Evolutionary conservation across 2,329 filamentous ascomycete species (phyloP).

Genomic region (Trichoderma koningiopsis): DNA sequence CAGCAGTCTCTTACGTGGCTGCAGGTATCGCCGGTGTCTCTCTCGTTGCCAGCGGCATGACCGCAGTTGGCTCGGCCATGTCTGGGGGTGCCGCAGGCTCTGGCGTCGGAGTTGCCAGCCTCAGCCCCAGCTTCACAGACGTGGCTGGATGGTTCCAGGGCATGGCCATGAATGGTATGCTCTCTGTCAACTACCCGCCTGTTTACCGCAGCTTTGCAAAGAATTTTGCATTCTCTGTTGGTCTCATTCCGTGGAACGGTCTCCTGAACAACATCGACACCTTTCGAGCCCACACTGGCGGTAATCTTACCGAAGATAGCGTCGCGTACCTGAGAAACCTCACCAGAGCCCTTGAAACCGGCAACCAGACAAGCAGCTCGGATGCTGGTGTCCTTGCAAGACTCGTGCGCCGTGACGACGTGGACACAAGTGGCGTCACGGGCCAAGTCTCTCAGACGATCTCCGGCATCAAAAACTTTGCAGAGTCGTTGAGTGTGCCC

Average conservation of each 20-base stretch:
- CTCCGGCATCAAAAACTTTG: conserved; percentile 77
- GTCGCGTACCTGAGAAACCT: conserved; percentile 73
- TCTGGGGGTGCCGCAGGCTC: conserved; percentile 49
- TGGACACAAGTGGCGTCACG: conserved; percentile 42
- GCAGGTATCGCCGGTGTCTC: conserved; percentile 85
- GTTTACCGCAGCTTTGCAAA: conserved; percentile 88
- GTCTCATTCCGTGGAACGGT: conserved; percentile 77
- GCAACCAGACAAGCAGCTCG: conserved; percentile 49
- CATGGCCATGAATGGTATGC: conserved; percentile 94
- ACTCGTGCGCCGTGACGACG: conserved; percentile 57
- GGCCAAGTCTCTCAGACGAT: conserved; percentile 52
- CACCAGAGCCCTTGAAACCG: conserved; percentile 71
- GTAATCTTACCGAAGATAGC: conserved; percentile 80
- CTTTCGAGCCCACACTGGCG: conserved; percentile 79
- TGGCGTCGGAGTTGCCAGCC: conserved; percentile 60
- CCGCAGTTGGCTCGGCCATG: conserved; percentile 65
- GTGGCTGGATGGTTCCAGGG: conserved; percentile 89
- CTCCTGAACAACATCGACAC: conserved; percentile 82
- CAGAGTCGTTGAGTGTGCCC: conserved; percentile 82
- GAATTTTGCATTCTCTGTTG: conserved; percentile 92
- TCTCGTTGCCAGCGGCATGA: conserved; percentile 70
- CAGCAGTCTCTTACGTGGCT: conserved; percentile 80
- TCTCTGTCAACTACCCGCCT: conserved; percentile 83
- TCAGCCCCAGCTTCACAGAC: conserved; percentile 83
- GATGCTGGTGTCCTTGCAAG: conserved; percentile 46